Percentiles rank a stretch among this genome's conserved stretches.
phyloP scores from a whole-genome alignment of 208 protist genomes.

The Trypanosomatidae sp. region DNA sequence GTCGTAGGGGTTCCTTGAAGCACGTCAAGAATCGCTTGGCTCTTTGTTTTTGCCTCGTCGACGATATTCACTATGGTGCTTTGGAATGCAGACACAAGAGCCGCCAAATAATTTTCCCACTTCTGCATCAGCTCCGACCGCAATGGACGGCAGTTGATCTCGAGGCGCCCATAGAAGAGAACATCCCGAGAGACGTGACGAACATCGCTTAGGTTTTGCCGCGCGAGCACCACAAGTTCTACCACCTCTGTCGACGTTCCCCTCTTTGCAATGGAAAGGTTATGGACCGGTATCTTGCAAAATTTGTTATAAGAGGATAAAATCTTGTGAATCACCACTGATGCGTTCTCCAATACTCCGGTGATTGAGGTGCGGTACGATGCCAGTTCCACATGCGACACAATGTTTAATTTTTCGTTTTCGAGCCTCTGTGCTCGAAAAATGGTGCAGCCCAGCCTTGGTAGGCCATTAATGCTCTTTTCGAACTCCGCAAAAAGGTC shows the following conservation, averaged over 20 bases:
- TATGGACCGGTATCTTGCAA: constrained; percentile 48
- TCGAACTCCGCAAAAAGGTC: constrained; percentile 72
- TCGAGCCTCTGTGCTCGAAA: constrained; percentile 63
- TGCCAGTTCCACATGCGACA: constrained; percentile 36
- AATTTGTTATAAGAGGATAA: constrained; percentile 44
- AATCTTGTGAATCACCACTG: constrained; percentile 44
- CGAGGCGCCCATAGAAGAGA: constrained; percentile 79
- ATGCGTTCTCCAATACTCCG: constrained; percentile 39
- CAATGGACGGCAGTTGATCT: constrained; percentile 55
- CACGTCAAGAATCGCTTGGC: constrained; percentile 28
- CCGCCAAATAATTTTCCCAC: constrained; percentile 56
- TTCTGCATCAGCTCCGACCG: constrained; percentile 49
- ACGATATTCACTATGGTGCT: constrained; percentile 35
- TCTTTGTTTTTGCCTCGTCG: constrained; percentile 38
- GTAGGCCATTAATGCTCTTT: constrained; percentile 53
- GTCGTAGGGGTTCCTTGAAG: constrained; percentile 50
- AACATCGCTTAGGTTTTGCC: constrained; percentile 51
- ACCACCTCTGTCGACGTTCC: constrained; percentile 32
- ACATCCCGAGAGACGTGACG: constrained; percentile 43
- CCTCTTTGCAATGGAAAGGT: constrained; percentile 34
- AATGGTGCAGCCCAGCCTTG: constrained; percentile 49
- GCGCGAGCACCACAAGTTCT: constrained; percentile 34
- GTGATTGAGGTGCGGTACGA: constrained; percentile 38
- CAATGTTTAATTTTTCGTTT: constrained; percentile 35
- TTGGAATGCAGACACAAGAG: constrained; percentile 50